Conservation (phyloP, 768 basidiomycete genomes). For the Hortiboletus campestris region DNA sequence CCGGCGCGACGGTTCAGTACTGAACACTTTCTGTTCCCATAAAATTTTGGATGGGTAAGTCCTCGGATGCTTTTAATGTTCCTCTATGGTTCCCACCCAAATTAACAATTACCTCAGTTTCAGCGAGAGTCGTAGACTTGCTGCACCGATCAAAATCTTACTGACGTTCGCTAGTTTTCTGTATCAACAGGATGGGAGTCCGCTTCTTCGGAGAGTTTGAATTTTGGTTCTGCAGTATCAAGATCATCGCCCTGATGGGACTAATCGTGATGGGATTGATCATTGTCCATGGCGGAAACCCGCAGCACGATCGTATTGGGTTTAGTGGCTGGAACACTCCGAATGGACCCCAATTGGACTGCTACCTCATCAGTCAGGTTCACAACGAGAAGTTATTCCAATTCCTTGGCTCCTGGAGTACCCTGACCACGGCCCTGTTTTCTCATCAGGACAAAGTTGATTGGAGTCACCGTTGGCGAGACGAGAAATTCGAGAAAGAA, state of each 20-base stretch:
- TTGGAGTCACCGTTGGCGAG: constrained; percentile 33
- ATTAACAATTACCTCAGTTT: constrained; percentile 41
- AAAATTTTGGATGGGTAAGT: constrained; percentile 56
- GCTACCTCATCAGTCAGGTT: constrained; percentile 29
- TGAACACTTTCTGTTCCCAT: constrained; percentile 47
- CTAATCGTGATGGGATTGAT: constrained; percentile 47
- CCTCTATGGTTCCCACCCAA: neutral
- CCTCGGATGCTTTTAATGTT: neutral
- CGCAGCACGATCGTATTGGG: constrained; percentile 42
- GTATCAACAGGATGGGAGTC: constrained; percentile 59
- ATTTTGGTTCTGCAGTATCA: constrained; percentile 50
- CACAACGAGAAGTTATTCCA: constrained; percentile 34
- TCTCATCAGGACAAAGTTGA: constrained; percentile 44
- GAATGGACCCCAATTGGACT: constrained; percentile 21
- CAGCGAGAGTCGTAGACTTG: constrained; percentile 19
- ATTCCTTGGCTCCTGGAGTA: constrained; percentile 35
- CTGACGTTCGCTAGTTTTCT: constrained; percentile 39
- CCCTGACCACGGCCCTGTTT: constrained; percentile 25
- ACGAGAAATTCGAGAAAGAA: constrained; percentile 45
- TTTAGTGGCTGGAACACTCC: constrained; percentile 44
- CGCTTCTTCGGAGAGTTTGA: constrained; percentile 58
- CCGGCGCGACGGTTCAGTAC: constrained; percentile 51
- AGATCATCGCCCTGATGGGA: constrained; percentile 44
- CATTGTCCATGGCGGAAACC: constrained; percentile 51
- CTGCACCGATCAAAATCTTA: neutral